Conservation (phyloP, 2,329 filamentous ascomycete genomes). For the Plenodomus biglobosus region DNA sequence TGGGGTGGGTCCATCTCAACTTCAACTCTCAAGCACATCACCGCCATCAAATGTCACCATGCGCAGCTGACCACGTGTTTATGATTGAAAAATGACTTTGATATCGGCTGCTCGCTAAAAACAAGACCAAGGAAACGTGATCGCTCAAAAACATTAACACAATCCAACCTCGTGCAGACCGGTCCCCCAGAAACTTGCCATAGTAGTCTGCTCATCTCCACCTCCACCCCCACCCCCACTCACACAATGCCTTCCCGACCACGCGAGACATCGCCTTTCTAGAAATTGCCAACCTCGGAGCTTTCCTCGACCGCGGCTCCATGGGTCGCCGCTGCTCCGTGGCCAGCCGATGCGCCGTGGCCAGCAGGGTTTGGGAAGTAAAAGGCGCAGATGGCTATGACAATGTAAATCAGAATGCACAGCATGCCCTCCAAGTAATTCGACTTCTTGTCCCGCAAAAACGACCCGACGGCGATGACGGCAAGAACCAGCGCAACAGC, state of each 20-base stretch:
- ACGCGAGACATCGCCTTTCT: not conserved
- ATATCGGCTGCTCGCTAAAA: constrained; percentile 21
- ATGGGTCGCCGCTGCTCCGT: too few relatives aligned
- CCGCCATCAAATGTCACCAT: not conserved
- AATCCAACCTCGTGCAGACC: constrained; percentile 1
- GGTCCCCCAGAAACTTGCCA: not conserved
- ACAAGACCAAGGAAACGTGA: constrained; percentile 1
- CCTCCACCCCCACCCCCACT: not conserved
- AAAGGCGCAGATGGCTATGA: constrained; percentile 63
- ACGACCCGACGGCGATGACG: constrained; percentile 84
- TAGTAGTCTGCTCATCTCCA: too few relatives aligned
- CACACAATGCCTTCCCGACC: not conserved
- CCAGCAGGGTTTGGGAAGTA: constrained; percentile 59
- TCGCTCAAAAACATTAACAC: constrained; percentile 1
- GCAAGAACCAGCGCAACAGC: constrained; percentile 77
- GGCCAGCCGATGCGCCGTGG: constrained; percentile 16
- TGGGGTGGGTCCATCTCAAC: not conserved
- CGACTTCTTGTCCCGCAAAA: constrained; percentile 82
- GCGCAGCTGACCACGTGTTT: not conserved
- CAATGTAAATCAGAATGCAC: constrained; percentile 69
- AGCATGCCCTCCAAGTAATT: constrained; percentile 88
- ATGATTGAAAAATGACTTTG: not conserved
- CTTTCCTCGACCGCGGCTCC: not conserved
- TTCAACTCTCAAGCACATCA: not conserved
- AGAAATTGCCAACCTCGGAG: constrained; percentile 3